phyloP scores from a whole-genome alignment of 2,329 filamentous ascomycete species.

The Plenodomus biglobosus region DNA sequence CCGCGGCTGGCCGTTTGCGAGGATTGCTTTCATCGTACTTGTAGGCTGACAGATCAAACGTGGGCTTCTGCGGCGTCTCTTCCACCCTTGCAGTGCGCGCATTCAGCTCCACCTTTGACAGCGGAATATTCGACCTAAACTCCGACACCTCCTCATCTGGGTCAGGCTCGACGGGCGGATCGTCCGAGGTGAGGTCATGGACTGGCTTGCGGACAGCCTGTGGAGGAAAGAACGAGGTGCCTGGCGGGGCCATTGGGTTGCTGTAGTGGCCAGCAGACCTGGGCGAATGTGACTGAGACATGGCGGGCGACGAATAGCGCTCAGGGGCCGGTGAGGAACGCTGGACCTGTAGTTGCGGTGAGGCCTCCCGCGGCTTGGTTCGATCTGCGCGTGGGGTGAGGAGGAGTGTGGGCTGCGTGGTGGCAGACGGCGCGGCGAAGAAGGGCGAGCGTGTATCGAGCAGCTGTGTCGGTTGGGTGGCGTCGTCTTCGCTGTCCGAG shows the following conservation, averaged over 20 bases:
- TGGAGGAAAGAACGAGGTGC: conserved; percentile 64
- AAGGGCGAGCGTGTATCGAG: conserved; percentile 31
- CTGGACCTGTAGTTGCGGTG: conserved; percentile 69
- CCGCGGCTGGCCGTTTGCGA: conserved; percentile 1
- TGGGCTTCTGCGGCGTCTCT: conserved; percentile 40
- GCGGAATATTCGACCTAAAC: conserved; percentile 59
- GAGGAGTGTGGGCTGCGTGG: conserved; percentile 63
- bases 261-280: conserved; percentile 63
- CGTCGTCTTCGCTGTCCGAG: conserved; percentile 52
- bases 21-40: conserved; percentile 20
- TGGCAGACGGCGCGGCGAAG: conserved; percentile 40
- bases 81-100: conserved; percentile 28
- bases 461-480: conserved; percentile 45
- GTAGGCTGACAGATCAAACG: conserved; percentile 31
- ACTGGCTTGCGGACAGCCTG: conserved; percentile 43
- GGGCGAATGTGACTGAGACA: conserved; percentile 61
- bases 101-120: conserved; percentile 54
- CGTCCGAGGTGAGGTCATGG: conserved; percentile 51
- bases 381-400: conserved; percentile 48
- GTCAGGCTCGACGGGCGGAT: conserved; percentile 52
- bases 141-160: conserved; percentile 46
- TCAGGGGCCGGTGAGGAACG: conserved; percentile 75
- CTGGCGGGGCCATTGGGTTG: conserved; percentile 73
- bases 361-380: conserved; percentile 28
- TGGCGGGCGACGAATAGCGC: conserved; percentile 45